Evolutionary conservation across 2,329 filamentous ascomycete genomes (phyloP).

Genomic region (Tolypocladium inflatum): DNA sequence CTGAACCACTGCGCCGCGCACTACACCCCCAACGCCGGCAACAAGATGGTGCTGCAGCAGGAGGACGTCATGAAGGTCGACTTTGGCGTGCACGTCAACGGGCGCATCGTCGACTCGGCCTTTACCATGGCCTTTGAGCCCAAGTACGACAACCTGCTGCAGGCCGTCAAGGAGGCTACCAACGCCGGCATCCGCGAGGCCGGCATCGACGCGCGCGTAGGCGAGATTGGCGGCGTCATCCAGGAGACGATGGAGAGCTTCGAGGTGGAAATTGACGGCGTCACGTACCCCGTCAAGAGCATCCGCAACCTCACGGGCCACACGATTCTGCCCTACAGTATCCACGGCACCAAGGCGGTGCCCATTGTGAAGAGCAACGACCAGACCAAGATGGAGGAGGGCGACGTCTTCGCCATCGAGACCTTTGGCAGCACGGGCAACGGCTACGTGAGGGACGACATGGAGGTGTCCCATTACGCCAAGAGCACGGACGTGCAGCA

Average conservation of each 20-base stretch:
- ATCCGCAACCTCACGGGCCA: constrained; percentile 86
- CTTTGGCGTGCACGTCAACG: constrained; percentile 73
- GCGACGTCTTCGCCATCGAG: constrained; percentile 90
- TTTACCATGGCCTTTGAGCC: constrained; percentile 72
- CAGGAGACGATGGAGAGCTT: constrained; percentile 93
- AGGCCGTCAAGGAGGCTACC: constrained; percentile 65
- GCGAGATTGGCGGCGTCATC: constrained; percentile 74
- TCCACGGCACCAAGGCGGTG: constrained; percentile 88
- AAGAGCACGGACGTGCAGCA: constrained; percentile 63
- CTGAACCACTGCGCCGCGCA: constrained; percentile 81
- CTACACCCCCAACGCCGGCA: constrained; percentile 79
- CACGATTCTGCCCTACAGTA: constrained; percentile 80
- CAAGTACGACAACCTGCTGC: constrained; percentile 64
- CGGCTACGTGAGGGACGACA: constrained; percentile 78
- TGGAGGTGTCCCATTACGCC: constrained; percentile 86
- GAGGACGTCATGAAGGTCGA: constrained; percentile 78
- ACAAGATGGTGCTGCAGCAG: constrained; percentile 63
- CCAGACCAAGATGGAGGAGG: constrained; percentile 95
- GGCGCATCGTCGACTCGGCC: constrained; percentile 71
- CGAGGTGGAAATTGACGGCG: constrained; percentile 74
- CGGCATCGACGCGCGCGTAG: constrained; percentile 83
- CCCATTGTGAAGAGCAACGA: constrained; percentile 86
- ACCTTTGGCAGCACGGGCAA: constrained; percentile 92
- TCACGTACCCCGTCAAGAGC: constrained; percentile 69
- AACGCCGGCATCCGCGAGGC: constrained; percentile 79